Percentiles rank a stretch among this genome's conserved stretches.
phyloP scores from a whole-genome alignment of 345 rosid species.

The Eucalyptus fibrosa region DNA sequence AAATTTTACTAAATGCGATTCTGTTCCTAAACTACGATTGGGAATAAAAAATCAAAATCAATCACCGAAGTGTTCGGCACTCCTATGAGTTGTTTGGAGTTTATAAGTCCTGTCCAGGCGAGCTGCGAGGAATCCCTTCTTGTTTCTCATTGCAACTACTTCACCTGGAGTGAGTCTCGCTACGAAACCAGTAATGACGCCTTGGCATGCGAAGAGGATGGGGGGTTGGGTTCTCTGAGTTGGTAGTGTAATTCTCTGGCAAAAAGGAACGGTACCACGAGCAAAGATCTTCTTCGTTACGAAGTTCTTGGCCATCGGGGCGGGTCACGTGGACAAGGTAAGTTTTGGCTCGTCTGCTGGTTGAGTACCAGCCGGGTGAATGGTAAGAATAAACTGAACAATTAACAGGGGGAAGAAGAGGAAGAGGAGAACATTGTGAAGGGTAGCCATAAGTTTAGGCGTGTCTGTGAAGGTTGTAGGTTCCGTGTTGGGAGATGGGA shows the following conservation, averaged over 20 bases:
- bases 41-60: too few species aligned
- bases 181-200: neutral
- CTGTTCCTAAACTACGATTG: accelerated
- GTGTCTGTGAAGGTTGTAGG: neutral
- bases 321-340: neutral
- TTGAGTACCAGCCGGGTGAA: neutral
- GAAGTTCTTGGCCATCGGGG: neutral
- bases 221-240: neutral
- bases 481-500: neutral
- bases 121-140: neutral
- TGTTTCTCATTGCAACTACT: neutral
- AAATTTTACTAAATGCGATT: too few species aligned
- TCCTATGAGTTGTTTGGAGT: too few species aligned
- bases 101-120: neutral
- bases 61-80: too few species aligned
- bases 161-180: neutral
- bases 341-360: neutral
- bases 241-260: neutral
- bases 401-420: neutral
- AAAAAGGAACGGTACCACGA: neutral
- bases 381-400: neutral
- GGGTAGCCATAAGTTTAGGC: neutral
- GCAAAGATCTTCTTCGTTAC: neutral
- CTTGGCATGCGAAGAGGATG: neutral
- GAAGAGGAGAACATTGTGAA: neutral